Conservation (phyloP, 495 filamentous ascomycete genomes). For the Pyronema omphalodes region DNA sequence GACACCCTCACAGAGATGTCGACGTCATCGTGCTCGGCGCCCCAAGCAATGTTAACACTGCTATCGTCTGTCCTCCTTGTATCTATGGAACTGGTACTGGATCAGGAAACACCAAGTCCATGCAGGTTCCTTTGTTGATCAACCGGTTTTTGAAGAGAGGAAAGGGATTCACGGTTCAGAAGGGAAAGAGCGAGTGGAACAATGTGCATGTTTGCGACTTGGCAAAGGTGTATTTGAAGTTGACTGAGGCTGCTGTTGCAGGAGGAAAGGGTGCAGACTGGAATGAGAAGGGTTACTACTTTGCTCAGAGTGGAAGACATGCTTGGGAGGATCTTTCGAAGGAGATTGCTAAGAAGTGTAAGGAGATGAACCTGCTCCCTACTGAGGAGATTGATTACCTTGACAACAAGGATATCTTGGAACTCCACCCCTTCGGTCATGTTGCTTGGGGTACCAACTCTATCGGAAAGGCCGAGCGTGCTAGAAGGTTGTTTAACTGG, state of each 20-base stretch:
- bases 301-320: slow-evolving; percentile 51
- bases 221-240: slow-evolving; percentile 40
- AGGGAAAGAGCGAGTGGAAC: slow-evolving; percentile 52
- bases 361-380: slow-evolving; percentile 44
- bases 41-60: slow-evolving; percentile 35
- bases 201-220: slow-evolving; percentile 59
- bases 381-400: slow-evolving; percentile 32
- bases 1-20: slow-evolving; percentile 38
- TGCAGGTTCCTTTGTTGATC: slow-evolving; percentile 45
- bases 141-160: slow-evolving; percentile 39
- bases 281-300: slow-evolving; percentile 47
- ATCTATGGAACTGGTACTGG: slow-evolving; percentile 65
- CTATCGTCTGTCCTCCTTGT: slow-evolving; percentile 58
- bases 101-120: slow-evolving; percentile 45
- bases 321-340: slow-evolving; percentile 49
- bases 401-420: slow-evolving; percentile 8
- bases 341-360: slow-evolving; percentile 40
- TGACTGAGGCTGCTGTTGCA: slow-evolving; percentile 45
- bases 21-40: slow-evolving; percentile 36
- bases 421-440: slow-evolving; percentile 8
- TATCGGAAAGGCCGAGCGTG: slow-evolving; percentile 14
- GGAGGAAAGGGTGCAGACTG: slow-evolving; percentile 49
- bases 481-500: slow-evolving; percentile 20
- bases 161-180: slow-evolving; percentile 42
- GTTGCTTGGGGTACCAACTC: slow-evolving; percentile 18